A percentile compares a stretch with the other conserved stretches of the same genome.
Conservation (phyloP, 176 grass and related monocot species). For the Phoenix roebelenii region DNA sequence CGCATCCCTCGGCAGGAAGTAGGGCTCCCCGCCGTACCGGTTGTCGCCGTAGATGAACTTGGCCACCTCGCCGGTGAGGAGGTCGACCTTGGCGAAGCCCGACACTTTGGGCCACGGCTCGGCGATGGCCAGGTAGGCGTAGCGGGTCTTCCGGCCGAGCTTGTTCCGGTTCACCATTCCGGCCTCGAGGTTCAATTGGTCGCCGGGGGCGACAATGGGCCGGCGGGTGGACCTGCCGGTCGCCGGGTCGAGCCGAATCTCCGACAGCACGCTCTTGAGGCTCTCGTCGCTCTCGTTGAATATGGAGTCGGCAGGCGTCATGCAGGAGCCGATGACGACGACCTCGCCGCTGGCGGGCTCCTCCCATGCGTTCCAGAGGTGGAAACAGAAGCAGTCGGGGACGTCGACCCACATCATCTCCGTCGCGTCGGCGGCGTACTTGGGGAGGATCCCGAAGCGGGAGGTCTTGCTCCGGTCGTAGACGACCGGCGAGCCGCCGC, state of each 20-base stretch:
- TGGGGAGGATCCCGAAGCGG: conserved; percentile 59
- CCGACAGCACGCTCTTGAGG: conserved; percentile 63
- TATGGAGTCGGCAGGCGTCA: conserved; percentile 79
- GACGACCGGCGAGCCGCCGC: conserved; percentile 77
- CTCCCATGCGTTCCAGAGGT: conserved; percentile 97
- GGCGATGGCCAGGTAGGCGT: conserved; percentile 80
- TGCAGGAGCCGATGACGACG: conserved; percentile 85
- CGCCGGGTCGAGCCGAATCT: conserved; percentile 55
- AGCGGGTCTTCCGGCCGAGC: conserved; percentile 44
- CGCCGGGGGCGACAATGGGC: conserved; percentile 21
- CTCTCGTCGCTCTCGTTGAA: conserved; percentile 71
- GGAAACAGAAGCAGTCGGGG: conserved; percentile 85
- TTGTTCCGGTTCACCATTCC: conserved; percentile 84
- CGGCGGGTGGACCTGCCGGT: conserved; percentile 43
- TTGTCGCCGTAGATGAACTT: conserved; percentile 63
- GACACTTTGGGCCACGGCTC: conserved; percentile 97
- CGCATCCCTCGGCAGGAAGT: conserved; percentile 49
- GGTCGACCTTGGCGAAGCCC: conserved; percentile 92
- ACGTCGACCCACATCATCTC: conserved; percentile 65
- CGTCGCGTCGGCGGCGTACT: conserved; percentile 38
- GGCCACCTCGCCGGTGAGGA: conserved; percentile 30
- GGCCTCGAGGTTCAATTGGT: conserved; percentile 84
- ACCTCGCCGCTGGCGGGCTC: conserved; percentile 56
- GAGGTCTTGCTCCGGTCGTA: conserved; percentile 57
- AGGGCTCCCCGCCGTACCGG: conserved; percentile 61